Conservation (phyloP, 208 protist species). For the Crithidia expoeki region DNA sequence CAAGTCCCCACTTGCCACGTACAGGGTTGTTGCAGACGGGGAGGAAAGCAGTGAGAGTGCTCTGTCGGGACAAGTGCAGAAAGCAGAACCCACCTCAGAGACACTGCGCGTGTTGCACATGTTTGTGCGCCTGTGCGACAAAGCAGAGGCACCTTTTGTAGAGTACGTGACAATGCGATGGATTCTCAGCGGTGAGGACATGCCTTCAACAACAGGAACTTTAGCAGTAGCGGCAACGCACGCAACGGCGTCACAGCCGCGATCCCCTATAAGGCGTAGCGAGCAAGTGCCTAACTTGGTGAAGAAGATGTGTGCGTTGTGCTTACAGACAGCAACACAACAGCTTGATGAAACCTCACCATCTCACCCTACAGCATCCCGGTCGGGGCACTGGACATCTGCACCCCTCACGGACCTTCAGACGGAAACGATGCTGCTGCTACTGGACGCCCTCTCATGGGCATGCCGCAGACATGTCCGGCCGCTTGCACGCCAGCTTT, state of each 20-base stretch:
- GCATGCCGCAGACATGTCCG: slow-evolving; percentile 51
- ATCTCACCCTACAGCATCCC: background rate
- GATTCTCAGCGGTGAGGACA: slow-evolving; percentile 25
- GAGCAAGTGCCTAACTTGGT: background rate
- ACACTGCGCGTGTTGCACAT: slow-evolving; percentile 47
- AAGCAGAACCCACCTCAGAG: slow-evolving; percentile 15
- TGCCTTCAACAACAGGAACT: background rate
- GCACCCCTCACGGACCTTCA: slow-evolving; percentile 7
- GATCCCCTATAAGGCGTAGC: background rate
- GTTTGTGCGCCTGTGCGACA: slow-evolving; percentile 64
- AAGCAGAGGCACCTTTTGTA: slow-evolving; percentile 56
- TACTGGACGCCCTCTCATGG: slow-evolving; percentile 65
- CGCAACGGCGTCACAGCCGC: background rate
- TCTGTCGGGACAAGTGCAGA: no score
- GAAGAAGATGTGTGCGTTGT: background rate
- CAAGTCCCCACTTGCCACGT: slow-evolving; percentile 28
- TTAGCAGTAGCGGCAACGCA: background rate
- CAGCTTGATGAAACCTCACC: background rate
- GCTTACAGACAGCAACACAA: background rate
- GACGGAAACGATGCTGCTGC: slow-evolving; percentile 31
- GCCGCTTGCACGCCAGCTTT: slow-evolving; percentile 43
- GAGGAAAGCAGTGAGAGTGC: background rate
- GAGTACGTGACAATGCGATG: slow-evolving; percentile 49
- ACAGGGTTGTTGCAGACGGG: background rate
- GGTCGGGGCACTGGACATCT: background rate